phyloP scores from a whole-genome alignment of 148 eudicot species.

The Amaranthus hypochondriacus region DNA sequence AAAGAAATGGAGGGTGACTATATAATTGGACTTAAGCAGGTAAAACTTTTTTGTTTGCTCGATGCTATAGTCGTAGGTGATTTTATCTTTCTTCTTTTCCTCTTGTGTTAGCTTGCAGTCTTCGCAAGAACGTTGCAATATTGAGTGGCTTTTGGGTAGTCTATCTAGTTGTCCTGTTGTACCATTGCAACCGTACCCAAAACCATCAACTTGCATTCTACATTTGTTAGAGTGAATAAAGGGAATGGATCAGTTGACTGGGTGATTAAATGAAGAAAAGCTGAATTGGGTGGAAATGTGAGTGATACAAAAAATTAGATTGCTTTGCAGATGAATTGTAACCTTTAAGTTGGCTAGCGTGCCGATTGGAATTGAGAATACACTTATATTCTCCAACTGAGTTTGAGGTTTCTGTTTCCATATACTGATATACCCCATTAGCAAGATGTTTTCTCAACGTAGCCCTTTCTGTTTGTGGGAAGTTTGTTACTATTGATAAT shows the following conservation, averaged over 20 bases:
- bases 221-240: too few species aligned
- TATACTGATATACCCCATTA: background rate
- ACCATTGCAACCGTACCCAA: too few species aligned
- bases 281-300: background rate
- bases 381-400: background rate
- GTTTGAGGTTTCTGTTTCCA: background rate
- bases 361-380: background rate
- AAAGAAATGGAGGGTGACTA: slow-evolving; percentile 93
- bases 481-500: background rate
- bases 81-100: background rate
- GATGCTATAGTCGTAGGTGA: slow-evolving; percentile 2
- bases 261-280: too few species aligned
- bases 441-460: background rate
- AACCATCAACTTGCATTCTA: too few species aligned
- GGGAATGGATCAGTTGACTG: too few species aligned
- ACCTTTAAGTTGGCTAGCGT: background rate
- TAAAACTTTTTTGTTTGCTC: slow-evolving; percentile 19
- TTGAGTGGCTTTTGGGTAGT: background rate
- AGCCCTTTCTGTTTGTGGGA: background rate
- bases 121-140: background rate
- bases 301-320: background rate
- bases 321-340: background rate
- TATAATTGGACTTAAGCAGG: slow-evolving; percentile 96
- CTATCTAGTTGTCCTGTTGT: too few species aligned
- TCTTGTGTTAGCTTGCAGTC: slow-evolving; percentile 1